Base-by-base conservation (phyloP, 1,284 basidiomycete species). In the Fereydounia khargensis region DNA sequence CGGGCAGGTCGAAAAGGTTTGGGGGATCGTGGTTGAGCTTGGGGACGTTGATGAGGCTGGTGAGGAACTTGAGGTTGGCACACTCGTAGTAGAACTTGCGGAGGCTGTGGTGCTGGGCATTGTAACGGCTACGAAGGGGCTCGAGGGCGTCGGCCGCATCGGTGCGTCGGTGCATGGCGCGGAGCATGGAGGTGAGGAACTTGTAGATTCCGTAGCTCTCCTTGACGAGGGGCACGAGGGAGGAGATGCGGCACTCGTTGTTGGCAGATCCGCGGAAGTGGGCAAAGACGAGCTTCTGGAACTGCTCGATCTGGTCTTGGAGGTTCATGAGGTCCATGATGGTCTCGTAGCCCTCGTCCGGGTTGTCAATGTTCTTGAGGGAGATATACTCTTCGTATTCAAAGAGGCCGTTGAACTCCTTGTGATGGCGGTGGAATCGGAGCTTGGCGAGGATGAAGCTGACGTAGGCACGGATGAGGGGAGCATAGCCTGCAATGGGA, bases 281-380 rank as follows among this genome's bases (percentile, higher is more conserved):
- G 10, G 66, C 60, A 47, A 75, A 75, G 54, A 75, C 68, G 41
- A 71, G 66, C 49, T 74, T 73, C 47, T 74, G 72, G 54, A 74
- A 67, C 46, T 63, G 62, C 44, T 75, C 73, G 46, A 75, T 75
- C 47, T 71, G 66, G 41, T 75, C 72, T 48, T 75, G 73, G 19
- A 75, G 54, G 47, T 68, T 73, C 73, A 75, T 75, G 38, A 75
- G 64, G 36, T 75, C 72, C 47, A 73, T 71, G 51, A 75, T 75
- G 22, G 73, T 75, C 54, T 75, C 73, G 51, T 74, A 75, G 10
- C 71, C 73, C 39, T 75, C 73, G 45, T 75, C 71, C 0, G 73
- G 73, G 41, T 75, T 74, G 61, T 75, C 72, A 39, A 75, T 75
- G 52, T 74, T 74, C 44, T 75, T 75, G 50, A 75, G 65, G n/a